phyloP scores from a whole-genome alignment of 495 filamentous ascomycete species.

The Ramalina peruviana region DNA sequence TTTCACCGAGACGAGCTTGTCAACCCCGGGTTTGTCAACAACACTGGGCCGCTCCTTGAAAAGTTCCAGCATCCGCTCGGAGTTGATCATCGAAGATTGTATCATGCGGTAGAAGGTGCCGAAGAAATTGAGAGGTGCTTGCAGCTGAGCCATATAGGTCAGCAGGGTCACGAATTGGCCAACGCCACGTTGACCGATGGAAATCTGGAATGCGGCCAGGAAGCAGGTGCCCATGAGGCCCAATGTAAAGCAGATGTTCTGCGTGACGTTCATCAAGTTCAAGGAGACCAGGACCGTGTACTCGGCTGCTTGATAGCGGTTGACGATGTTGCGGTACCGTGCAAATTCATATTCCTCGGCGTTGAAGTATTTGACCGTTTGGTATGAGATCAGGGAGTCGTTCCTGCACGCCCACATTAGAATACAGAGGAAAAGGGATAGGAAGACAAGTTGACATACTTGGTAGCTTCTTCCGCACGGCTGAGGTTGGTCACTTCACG shows the following conservation, averaged over 20 bases:
- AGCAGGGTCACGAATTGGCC: constrained; percentile 70
- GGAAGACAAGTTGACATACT: constrained; percentile 26
- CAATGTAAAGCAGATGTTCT: constrained; percentile 86
- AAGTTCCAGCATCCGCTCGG: constrained; percentile 83
- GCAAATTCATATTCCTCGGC: constrained; percentile 87
- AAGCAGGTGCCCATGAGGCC: constrained; percentile 76
- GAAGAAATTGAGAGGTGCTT: constrained; percentile 91
- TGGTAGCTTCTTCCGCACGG: constrained; percentile 89
- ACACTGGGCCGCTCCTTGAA: constrained; percentile 94
- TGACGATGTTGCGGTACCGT: constrained; percentile 66
- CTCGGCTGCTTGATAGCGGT: constrained; percentile 72
- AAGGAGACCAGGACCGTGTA: constrained; percentile 78
- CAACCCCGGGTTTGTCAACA: constrained; percentile 46
- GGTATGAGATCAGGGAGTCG: constrained; percentile 93
- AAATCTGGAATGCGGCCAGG: constrained; percentile 79
- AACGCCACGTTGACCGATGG: constrained; percentile 51
- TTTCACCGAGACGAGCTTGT: constrained; percentile 46
- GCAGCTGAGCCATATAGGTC: constrained; percentile 84
- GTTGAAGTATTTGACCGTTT: constrained; percentile 99
- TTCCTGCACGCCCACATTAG: constrained; percentile 37
- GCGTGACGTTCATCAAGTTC: constrained; percentile 84
- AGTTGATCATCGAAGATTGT: constrained; percentile 92
- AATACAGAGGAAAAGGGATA: background rate
- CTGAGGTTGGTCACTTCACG: constrained; percentile 89
- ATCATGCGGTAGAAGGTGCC: constrained; percentile 95